Evolutionary conservation across 2,329 filamentous ascomycete genomes (phyloP).

Genomic region (Ceratocystis destructans): DNA sequence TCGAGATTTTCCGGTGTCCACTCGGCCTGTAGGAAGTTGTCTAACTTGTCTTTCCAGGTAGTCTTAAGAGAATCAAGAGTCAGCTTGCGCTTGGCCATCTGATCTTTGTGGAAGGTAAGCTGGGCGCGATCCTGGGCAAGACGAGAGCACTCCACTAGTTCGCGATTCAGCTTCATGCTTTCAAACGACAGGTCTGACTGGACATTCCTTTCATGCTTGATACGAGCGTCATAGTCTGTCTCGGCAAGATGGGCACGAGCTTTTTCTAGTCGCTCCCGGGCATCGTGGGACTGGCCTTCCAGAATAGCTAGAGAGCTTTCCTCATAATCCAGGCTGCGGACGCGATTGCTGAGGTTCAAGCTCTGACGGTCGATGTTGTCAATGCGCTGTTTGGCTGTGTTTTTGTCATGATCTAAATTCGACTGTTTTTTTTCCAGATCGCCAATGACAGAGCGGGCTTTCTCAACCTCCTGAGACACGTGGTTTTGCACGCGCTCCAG

Average conservation of each 20-base stretch:
- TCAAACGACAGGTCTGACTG: slow-evolving; percentile 58
- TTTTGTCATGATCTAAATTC: slow-evolving; percentile 58
- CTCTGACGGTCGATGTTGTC: slow-evolving; percentile 58
- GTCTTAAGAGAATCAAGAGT: slow-evolving; percentile 64
- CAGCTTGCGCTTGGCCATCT: slow-evolving; percentile 57
- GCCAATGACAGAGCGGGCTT: slow-evolving; percentile 58
- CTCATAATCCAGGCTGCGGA: slow-evolving; percentile 65
- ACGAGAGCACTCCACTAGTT: slow-evolving; percentile 70
- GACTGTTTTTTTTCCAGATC: slow-evolving; percentile 62
- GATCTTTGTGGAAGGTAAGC: slow-evolving; percentile 69
- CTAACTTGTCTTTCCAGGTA: slow-evolving; percentile 60
- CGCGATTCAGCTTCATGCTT: slow-evolving; percentile 57
- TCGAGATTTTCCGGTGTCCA: slow-evolving; percentile 65
- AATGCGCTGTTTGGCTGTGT: slow-evolving; percentile 60
- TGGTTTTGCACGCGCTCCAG: slow-evolving; percentile 62
- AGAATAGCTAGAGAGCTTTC: slow-evolving; percentile 71
- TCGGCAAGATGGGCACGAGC: slow-evolving; percentile 49
- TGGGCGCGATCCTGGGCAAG: slow-evolving; percentile 71
- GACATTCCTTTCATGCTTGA: slow-evolving; percentile 51
- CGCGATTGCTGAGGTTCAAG: slow-evolving; percentile 48
- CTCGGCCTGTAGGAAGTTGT: slow-evolving; percentile 44
- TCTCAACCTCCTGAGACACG: slow-evolving; percentile 57
- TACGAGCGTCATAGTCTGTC: slow-evolving; percentile 55
- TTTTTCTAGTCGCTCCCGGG: slow-evolving; percentile 47
- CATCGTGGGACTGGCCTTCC: slow-evolving; percentile 58